Conservation (phyloP, 1,284 basidiomycete species). For the Apiotrichum mycotoxinovorans region DNA sequence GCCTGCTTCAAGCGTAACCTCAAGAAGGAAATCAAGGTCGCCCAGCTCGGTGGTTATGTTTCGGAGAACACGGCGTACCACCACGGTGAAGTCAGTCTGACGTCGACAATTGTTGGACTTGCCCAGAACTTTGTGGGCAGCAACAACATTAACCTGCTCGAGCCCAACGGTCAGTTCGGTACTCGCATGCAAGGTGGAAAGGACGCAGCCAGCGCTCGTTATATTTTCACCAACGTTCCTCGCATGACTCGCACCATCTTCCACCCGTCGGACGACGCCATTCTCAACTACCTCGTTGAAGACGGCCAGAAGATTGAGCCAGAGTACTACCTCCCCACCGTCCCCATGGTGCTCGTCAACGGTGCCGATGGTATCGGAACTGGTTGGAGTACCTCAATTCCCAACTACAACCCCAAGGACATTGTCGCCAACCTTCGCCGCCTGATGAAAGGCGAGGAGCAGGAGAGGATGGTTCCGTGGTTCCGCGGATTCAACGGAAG, state of each 20-base stretch:
- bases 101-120: constrained; percentile 84
- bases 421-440: constrained; percentile 84
- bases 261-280: constrained; percentile 77
- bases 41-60: constrained; percentile 92
- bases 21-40: constrained; percentile 92
- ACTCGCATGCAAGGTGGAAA: constrained; percentile 84
- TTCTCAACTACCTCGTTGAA: constrained; percentile 81
- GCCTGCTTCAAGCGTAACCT: constrained; percentile 93
- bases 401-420: constrained; percentile 89
- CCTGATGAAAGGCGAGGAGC: constrained; percentile 80
- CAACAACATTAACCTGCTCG: constrained; percentile 90
- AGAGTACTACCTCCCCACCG: constrained; percentile 86
- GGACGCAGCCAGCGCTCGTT: constrained; percentile 94
- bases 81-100: constrained; percentile 87
- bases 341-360: constrained; percentile 88
- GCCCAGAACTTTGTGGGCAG: constrained; percentile 94
- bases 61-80: constrained; percentile 93
- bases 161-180: constrained; percentile 94
- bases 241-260: constrained; percentile 75
- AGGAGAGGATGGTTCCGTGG: constrained; percentile 88
- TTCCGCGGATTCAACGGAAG: constrained; percentile 90
- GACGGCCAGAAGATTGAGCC: constrained; percentile 89
- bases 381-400: constrained; percentile 92
- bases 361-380: constrained; percentile 98
- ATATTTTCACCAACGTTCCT: constrained; percentile 86